Conservation (phyloP, 352 stramenopile species). For the Globisporangium emineosum region DNA sequence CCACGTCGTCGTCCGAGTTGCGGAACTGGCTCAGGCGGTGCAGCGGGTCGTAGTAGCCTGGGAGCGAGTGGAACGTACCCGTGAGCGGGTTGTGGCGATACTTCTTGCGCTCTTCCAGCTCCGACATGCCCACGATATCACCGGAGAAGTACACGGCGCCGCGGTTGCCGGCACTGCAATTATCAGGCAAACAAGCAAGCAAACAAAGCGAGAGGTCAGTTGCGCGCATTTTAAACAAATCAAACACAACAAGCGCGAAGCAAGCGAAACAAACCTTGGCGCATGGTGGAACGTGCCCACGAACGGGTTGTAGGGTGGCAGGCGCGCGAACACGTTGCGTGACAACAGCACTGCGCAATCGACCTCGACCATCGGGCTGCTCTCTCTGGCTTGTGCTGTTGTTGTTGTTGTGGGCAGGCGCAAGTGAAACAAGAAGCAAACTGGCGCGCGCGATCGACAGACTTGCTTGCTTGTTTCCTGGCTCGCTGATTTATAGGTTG, state of each 20-base stretch:
- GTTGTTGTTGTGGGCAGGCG: neutral
- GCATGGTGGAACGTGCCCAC: constrained; percentile 89
- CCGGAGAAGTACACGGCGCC: constrained; percentile 86
- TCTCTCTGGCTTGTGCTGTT: neutral
- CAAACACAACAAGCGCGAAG: constrained; percentile 1
- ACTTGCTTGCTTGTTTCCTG: neutral
- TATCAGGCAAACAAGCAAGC: neutral
- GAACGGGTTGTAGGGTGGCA: constrained; percentile 87
- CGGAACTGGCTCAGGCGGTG: constrained; percentile 76
- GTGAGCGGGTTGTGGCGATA: constrained; percentile 85
- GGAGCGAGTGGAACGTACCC: constrained; percentile 84
- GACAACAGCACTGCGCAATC: constrained; percentile 41
- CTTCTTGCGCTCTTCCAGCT: constrained; percentile 88
- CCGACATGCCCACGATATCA: constrained; percentile 85
- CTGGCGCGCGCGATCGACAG: neutral
- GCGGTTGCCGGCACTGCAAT: constrained; percentile 69
- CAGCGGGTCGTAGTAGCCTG: constrained; percentile 84
- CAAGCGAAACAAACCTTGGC: constrained; percentile 48
- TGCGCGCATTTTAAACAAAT: neutral
- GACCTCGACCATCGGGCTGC: constrained; percentile 28
- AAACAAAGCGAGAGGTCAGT: constrained; percentile 1
- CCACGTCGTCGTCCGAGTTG: constrained; percentile 51
- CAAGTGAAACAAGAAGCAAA: neutral
- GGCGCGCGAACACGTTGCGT: constrained; percentile 76
- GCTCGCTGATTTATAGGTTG: neutral